Base-by-base conservation (phyloP, 371 early-diverging fungal genomes). In the Batkoa obscura region DNA sequence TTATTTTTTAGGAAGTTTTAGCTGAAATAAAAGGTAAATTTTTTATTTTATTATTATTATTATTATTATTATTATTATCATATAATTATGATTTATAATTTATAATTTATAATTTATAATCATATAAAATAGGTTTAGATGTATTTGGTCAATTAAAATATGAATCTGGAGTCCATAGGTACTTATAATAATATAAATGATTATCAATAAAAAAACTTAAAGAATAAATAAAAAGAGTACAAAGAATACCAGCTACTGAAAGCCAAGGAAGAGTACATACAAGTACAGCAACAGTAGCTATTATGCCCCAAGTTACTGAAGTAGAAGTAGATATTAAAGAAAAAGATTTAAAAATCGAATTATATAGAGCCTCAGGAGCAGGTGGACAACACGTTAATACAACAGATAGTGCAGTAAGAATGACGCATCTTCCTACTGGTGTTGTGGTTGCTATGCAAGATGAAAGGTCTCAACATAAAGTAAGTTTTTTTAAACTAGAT, bases 301-400 rank as follows among this genome's bases (percentile, higher is more conserved):
- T 89, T 45, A 61, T 89, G 58, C 83, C 88, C 0, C 77, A 86
- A 51, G 79, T 86, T 0, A 75, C 81, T 2, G 76, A 84, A 39
- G 77, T 88, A 0, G 73, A 83, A 46, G 71, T 85, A 17, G 76
- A 78, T 45, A 72, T 89, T 37, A 62, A 69, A 2, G 83, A 84
- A 17, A 62, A 68, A 0, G 88, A 88, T 60, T 65, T 89, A 1
- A 72, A 79, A 1, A 74, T 88, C 37, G 90, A 89, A 48, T 74
- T 79, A 10, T 87, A 77, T 61, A 67, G 89, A 0, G 80, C 89
- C 12, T 79, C 80, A 3, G 90, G 90, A 23, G 77, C 83, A 4
- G 90, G 90, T 36, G 90, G 90, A 2, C 89, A 89, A 68, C 90
- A 92, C 62, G 94, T 95, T 32, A 95, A 95, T 59, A 93, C 86